Base-by-base conservation (phyloP, 129 eudicot species). In the Apium graveolens region DNA sequence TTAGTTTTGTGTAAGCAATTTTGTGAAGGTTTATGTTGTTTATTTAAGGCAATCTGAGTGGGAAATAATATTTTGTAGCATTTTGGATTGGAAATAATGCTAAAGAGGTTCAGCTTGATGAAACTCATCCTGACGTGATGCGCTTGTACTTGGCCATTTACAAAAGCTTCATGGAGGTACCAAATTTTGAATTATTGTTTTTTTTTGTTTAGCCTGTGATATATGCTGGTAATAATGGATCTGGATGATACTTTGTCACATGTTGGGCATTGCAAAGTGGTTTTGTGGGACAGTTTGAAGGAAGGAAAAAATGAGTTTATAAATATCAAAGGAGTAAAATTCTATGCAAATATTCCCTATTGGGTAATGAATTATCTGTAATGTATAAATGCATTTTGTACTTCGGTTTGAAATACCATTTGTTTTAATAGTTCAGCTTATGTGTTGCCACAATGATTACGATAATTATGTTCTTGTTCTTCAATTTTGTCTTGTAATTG, bases 121-220 rank as follows among this genome's bases (percentile, higher is more conserved):
- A 85, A 82, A 93, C 81, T 42, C 96, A 92, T 73, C 91, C 93
- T 10, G 86, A 92, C 16, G 93, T 92, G 77, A 89, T 86, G 11
- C 81, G 89, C 48, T 39, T 92, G 51, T 93, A 86, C 82, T 65
- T 93, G 57, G 93, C 93, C 24, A 78, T 93, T 45, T 93, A 93
- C 85, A 93, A 91, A 80, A 93, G 89, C 89, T 93, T 93, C 89
- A 89, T 93, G 91, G 98, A 93, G 98, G 98, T 93, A 87, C 78
- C 13, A 32, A 70, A 18, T n/a, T 24, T 69, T 63, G 48, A 26
- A 69, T 31, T 35, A 26, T 20, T 27, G 9, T 5, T 57, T 76
- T n/a, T n/a, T n/a, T 75, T 44, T 24, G 7, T 73, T 79, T 20
- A 27, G 20, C 20, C 46, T n/a, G 16, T 66, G 32, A 6, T 24